A percentile compares a stretch with the other conserved stretches of the same genome.
phyloP scores from a whole-genome alignment of 441 rosid genomes.

The Croton setiger region DNA sequence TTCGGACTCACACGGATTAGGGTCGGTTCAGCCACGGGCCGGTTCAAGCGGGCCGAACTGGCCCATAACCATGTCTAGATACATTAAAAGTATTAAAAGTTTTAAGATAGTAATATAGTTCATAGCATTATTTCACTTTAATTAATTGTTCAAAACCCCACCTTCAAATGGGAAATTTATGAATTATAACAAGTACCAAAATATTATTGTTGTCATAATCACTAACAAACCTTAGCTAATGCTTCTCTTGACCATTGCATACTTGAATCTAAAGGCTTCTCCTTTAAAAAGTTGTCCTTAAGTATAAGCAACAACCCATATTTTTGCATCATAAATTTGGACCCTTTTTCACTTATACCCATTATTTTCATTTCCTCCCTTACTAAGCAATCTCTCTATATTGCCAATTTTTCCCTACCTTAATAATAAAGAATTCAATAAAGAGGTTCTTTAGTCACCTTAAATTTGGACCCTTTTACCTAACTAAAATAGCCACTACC shows the following conservation, averaged over 20 bases:
- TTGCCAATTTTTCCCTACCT: conserved; percentile 15
- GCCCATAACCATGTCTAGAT: too few relatives aligned
- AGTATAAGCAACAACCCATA: conserved; percentile 22
- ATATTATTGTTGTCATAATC: conserved; percentile 5
- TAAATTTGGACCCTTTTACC: conserved; percentile 36
- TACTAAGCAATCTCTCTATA: conserved; percentile 36
- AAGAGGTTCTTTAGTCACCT: conserved; percentile 32
- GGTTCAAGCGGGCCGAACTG: too few relatives aligned
- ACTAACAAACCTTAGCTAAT: conserved; percentile 15
- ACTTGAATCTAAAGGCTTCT: conserved; percentile 25
- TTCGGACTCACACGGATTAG: too few relatives aligned
- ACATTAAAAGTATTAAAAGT: too few relatives aligned
- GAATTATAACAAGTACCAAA: background rate
- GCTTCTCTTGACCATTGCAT: conserved; percentile 10
- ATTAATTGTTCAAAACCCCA: background rate
- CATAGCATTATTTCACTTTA: too few relatives aligned
- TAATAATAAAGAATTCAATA: conserved; percentile 22
- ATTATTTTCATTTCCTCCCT: conserved; percentile 24
- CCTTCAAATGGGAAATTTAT: background rate
- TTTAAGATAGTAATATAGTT: too few relatives aligned
- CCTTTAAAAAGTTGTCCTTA: conserved; percentile 8
- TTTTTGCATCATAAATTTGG: conserved; percentile 7
- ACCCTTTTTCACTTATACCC: background rate
- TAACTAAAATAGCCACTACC: conserved; percentile 26
- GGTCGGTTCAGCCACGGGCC: too few relatives aligned